A percentile compares a stretch with the other conserved stretches of the same genome.
Evolutionary conservation across 495 filamentous ascomycete genomes (phyloP).

Genomic region (Neurospora sp.): DNA sequence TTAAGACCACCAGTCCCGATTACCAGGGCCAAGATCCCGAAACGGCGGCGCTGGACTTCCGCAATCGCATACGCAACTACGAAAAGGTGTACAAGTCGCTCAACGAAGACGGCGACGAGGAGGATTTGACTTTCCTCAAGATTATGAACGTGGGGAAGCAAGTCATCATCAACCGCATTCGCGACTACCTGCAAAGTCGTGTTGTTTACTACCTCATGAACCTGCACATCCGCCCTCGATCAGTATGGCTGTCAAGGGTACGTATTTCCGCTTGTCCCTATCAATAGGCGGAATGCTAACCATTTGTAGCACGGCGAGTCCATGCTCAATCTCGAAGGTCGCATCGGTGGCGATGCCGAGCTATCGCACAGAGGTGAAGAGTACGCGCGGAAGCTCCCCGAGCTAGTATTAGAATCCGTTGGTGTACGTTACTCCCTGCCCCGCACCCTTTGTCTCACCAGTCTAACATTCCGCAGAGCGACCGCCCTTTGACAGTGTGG

Average conservation of each 20-base stretch:
- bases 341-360: constrained; percentile 84
- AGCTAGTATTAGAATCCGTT: constrained; percentile 69
- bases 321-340: constrained; percentile 73
- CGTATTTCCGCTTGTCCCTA: constrained; percentile 19
- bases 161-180: constrained; percentile 94
- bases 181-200: constrained; percentile 90
- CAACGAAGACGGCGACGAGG: constrained; percentile 64
- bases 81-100: constrained; percentile 93
- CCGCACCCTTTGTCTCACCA: background rate
- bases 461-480: constrained; percentile 31
- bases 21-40: constrained; percentile 93
- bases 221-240: constrained; percentile 91
- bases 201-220: constrained; percentile 98
- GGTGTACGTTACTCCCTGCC: constrained; percentile 38
- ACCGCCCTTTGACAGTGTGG: constrained; percentile 86
- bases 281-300: constrained; percentile 8
- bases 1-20: constrained; percentile 93
- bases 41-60: constrained; percentile 78
- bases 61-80: constrained; percentile 89
- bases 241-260: constrained; percentile 94
- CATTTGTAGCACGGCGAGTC: constrained; percentile 77
- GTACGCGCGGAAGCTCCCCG: constrained; percentile 74
- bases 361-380: constrained; percentile 78
- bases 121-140: constrained; percentile 83
- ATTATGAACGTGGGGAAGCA: constrained; percentile 92